Evolutionary conservation across 768 basidiomycete genomes (phyloP), one percentile per base, ranked within the genome.

Genomic region (Lentinula lateritia): DNA sequence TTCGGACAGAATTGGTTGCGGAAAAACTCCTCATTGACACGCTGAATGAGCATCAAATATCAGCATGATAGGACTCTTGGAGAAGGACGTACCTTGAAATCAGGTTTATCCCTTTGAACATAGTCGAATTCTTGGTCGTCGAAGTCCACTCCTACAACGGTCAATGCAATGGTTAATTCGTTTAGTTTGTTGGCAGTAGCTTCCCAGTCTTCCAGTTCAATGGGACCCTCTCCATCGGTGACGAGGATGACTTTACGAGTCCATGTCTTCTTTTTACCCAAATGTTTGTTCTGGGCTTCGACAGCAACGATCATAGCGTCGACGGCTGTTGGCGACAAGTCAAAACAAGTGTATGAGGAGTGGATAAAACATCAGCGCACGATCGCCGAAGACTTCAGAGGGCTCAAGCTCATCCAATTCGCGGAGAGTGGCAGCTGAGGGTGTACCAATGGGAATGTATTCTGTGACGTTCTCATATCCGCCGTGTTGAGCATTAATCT

Each of bases 221-320:
- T 84, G 3, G 83, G 84, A 41, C 78, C 84, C 73, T 90, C 86
- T 66, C 89, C 95, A 67, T 98, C 93, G 0, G 96, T 98, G 18
- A 98, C 71, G 15, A 98, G 67, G 41, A 90, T 80, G 2, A 96
- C 77, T 74, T 90, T 95, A 57, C 92, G 83, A 1, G 89, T 90
- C 93, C 93, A 96, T 0, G 87, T 84, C 67, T 83, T 84, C 73
- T 93, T 97, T 20, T 74, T 84, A 35, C 71, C 78, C 39, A 95
- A 78, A 67, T 91, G 83, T 1, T 73, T 67, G 38, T 82, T 79
- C 67, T 98, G 89, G 2, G 90, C 89, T 71, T 96, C 88, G 55
- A 93, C 81, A 2, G 82, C 92, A 8, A 97, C 93, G 63, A 97
- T 88, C 35, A 98, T 73, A 5, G 88, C 94, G 66, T 95, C 93